Evolutionary conservation across 148 eudicot species (phyloP).

Genomic region (Vaccinium vitisidaea): DNA sequence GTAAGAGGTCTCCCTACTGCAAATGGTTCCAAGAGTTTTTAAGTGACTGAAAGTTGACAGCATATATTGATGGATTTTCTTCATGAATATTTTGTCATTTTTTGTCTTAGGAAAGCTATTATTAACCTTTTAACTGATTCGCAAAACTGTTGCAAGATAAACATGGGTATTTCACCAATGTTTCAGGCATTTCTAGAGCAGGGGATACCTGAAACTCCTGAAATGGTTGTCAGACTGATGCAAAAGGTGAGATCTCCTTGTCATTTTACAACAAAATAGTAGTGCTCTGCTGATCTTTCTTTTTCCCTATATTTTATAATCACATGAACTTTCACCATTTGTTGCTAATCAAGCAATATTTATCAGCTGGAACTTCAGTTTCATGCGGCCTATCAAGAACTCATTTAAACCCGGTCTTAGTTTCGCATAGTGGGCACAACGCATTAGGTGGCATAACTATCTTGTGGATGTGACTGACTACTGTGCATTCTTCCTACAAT

Average conservation of each 20-base stretch:
- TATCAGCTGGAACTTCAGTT: constrained; percentile 1
- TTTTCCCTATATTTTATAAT: neutral
- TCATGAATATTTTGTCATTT: neutral
- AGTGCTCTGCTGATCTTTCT: neutral
- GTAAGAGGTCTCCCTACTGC: constrained; percentile 39
- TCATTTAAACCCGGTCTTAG: neutral
- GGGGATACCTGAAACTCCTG: constrained; percentile 79
- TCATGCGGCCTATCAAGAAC: neutral
- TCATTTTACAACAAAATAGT: neutral
- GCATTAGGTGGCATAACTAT: neutral
- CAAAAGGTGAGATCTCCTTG: constrained; percentile 52
- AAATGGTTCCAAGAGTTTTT: neutral
- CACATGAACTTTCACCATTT: neutral
- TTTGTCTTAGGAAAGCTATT: neutral
- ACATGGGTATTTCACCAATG: constrained; percentile 1
- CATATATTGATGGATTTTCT: neutral
- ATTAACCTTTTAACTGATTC: neutral
- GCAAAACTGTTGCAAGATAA: neutral
- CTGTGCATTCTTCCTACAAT: neutral
- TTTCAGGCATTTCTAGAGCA: constrained; percentile 86
- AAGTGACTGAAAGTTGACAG: neutral
- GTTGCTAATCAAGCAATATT: neutral
- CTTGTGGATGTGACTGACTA: neutral
- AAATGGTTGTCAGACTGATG: constrained; percentile 66
- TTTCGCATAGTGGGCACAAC: neutral